Evolutionary conservation across 2,329 filamentous ascomycete genomes (phyloP).

Genomic region (Aspergillus pseudoglaucus): DNA sequence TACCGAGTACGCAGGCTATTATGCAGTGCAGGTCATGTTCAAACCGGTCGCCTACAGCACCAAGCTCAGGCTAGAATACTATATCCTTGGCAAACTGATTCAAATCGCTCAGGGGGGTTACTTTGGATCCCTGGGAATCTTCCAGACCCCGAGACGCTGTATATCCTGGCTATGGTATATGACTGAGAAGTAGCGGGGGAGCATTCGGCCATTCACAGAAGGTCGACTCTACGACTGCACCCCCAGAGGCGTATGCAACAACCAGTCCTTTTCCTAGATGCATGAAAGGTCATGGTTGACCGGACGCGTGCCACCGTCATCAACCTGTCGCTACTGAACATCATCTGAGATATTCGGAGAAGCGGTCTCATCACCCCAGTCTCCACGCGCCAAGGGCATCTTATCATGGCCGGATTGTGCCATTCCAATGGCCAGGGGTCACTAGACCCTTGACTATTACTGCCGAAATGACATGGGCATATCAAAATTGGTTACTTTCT

Average conservation of each 20-base stretch:
- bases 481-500: too few relatives aligned
- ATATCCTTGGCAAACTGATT: constrained; percentile 45
- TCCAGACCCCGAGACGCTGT: neutral
- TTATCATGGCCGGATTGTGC: too few relatives aligned
- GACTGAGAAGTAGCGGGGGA: neutral
- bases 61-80: constrained; percentile 50
- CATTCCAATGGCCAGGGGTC: too few relatives aligned
- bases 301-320: too few relatives aligned
- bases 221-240: neutral
- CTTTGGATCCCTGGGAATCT: neutral
- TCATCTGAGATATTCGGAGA: too few relatives aligned
- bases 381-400: too few relatives aligned
- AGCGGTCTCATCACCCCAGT: too few relatives aligned
- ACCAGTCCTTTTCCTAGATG: neutral
- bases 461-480: too few relatives aligned
- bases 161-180: neutral
- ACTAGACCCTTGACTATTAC: too few relatives aligned
- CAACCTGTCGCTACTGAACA: too few relatives aligned
- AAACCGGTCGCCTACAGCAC: constrained; percentile 34
- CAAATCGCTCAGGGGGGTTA: constrained; percentile 11
- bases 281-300: neutral
- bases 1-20: constrained; percentile 34
- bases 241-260: too few relatives aligned
- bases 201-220: neutral
- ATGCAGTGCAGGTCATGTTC: constrained; percentile 33